Evolutionary conservation across 345 rosid genomes (phyloP), one percentile per base, ranked within the genome.

Genomic region (Sapria himalayana): DNA sequence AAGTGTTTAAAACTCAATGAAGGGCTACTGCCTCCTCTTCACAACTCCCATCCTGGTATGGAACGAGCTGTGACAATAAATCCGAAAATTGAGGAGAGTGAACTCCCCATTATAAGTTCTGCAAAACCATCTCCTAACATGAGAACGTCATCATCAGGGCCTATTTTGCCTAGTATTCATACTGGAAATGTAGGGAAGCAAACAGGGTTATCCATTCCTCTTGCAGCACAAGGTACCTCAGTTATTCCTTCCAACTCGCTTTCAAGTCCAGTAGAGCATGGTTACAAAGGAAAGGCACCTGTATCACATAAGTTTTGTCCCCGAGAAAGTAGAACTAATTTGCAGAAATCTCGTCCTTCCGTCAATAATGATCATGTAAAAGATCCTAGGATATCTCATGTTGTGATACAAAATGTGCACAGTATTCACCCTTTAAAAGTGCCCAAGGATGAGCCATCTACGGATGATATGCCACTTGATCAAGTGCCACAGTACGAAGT

Each of bases 371-470:
- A 62, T 22, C 55, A 43, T 17, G 39, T 29, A 5, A 41, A 12
- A 43, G 55, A 46, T 9, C 29, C 56, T 6, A 52, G 49, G 10
- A 25, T 4, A 29, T 31, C n/a, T 25, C 32, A 19, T 16, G 13
- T 33, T 5, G 44, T 49, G 22, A 49, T 21, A 45, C 45, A 56
- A 33, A 57, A 39, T 19, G 46, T 45, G 19, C 38, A 45, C 41
- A 49, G 33, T 42, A 29, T 37, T 25, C 34, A 3, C 25, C 37
- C 54, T 17, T 31, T 55, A 29, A 62, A 68, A 20, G 51, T 15
- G 24, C 74, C 74, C n/a, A 71, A 71, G 56, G 71, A 66, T 27
- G 91, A 74, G 58, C 76, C 77, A 0, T 54, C 32, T 43, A 51
- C 64, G 27, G 80, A 64, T 41, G 74, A 63, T 12, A 46, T 58